Conservation (phyloP, 257 asterid species). For the Asclepias syriaca region DNA sequence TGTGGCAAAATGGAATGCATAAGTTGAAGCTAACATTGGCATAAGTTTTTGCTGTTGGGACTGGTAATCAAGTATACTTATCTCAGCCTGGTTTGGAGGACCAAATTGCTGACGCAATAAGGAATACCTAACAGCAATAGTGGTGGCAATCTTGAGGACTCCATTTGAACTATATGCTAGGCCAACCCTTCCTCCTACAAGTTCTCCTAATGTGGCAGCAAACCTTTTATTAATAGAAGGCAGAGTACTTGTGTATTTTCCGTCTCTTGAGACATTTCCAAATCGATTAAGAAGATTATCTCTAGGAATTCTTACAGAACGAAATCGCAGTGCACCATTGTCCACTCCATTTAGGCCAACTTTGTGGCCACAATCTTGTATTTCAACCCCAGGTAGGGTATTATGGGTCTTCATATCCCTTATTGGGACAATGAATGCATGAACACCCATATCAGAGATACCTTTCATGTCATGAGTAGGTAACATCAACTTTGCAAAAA, state of each 20-base stretch:
- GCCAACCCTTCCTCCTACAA: conserved; percentile 97
- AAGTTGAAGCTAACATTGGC: conserved; percentile 94
- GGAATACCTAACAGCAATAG: conserved; percentile 83
- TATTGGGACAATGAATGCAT: conserved; percentile 90
- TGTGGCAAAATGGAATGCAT: conserved; percentile 88
- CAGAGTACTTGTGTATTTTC: conserved; percentile 79
- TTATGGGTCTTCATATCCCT: conserved; percentile 72
- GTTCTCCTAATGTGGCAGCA: conserved; percentile 96
- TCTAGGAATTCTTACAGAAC: conserved; percentile 84
- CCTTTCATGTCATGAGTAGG: conserved; percentile 76
- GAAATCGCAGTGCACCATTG: conserved; percentile 80
- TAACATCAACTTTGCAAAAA: conserved; percentile 78
- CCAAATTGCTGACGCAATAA: conserved; percentile 90
- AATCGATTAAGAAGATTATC: conserved; percentile 91
- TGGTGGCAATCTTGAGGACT: conserved; percentile 66
- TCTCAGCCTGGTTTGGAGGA: conserved; percentile 91
- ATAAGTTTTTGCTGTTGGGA: conserved; percentile 96
- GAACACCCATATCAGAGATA: conserved; percentile 90
- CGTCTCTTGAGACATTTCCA: conserved; percentile 86
- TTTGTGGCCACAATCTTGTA: conserved; percentile 95
- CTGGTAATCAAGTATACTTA: conserved; percentile 91
- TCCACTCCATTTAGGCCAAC: conserved; percentile 94
- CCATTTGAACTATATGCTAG: conserved; percentile 94
- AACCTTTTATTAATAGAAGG: conserved; percentile 81
- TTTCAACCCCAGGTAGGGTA: conserved; percentile 75